Evolutionary conservation across 495 filamentous ascomycete species (phyloP), one percentile per base, ranked within the genome.

Genomic region (Penicillium longicatenatum): DNA sequence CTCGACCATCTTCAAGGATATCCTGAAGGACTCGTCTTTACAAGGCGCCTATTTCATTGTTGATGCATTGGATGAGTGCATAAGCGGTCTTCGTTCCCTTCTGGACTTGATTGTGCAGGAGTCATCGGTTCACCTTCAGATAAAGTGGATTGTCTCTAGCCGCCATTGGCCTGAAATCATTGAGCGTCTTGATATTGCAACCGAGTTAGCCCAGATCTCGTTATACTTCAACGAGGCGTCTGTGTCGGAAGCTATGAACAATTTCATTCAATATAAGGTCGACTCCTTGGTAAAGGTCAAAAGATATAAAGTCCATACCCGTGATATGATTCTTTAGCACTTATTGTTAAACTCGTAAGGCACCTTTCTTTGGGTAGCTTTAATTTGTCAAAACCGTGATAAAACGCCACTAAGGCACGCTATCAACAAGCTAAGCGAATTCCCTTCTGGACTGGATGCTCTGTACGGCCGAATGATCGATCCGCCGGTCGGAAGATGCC

Each of bases 281-380:
- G 16, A 51, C 10, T 3, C 11, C 2, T 37, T 51, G 17, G 14
- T 10, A 22, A 37, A 51, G 14, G 17, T 39, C 17, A 51, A 51
- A 37, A 39, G 21, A 21, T 51, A 51, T 51, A 20, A 19, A 20
- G 49, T 37, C 19, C 75, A 72, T 47, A 66, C 78, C 24, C 67
- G 80, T 4, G 73, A 81, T 49, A 49, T 50, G 3, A 69, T 81
- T 41, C 79, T 78, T 54, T 62, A 61, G 1, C 70, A 68, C n/a
- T 66, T 76, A 44, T 71, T 75, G 58, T 43, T 47, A 20, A 69
- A 65, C 30, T 51, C 31, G 21, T 17, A 51, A 29, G n/a, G n/a
- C n/a, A n/a, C n/a, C n/a, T n/a, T n/a, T n/a, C n/a, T n/a, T n/a
- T n/a, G n/a, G n/a, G n/a, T 51, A 37, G 49, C 49, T 11, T 14